phyloP scores from a whole-genome alignment of 345 rosid species.

The Syzygium jambos region DNA sequence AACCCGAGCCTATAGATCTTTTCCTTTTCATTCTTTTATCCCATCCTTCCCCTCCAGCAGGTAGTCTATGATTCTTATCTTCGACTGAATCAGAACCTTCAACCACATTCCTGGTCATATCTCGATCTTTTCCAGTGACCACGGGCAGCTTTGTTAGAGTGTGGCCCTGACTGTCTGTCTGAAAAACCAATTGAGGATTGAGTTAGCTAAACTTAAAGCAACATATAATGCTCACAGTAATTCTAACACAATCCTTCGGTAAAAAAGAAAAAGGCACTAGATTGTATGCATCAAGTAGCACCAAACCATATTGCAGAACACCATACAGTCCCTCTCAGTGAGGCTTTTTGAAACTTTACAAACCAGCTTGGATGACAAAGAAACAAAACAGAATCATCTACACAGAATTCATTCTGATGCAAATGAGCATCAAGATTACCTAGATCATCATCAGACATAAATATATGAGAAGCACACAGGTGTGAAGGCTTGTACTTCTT shows the following conservation, averaged over 20 bases:
- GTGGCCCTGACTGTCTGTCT: slow-evolving; percentile 34
- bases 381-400: neutral
- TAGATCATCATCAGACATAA: neutral
- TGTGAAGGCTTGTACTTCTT: neutral
- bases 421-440: neutral
- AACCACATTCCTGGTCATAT: slow-evolving; percentile 24
- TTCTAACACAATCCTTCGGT: neutral
- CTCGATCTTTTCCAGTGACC: slow-evolving; percentile 36
- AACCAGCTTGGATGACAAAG: neutral
- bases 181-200: neutral
- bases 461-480: neutral
- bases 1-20: slow-evolving; percentile 36
- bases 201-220: neutral
- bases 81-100: slow-evolving; percentile 33
- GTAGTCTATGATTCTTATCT: slow-evolving; percentile 40
- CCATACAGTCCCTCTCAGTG: neutral
- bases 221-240: neutral
- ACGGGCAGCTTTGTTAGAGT: slow-evolving; percentile 19
- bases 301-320: neutral
- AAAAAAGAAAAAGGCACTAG: neutral
- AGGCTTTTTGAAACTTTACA: neutral
- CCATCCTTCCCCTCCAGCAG: slow-evolving; percentile 60
- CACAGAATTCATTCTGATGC: neutral
- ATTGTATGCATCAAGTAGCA: neutral
- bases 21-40: slow-evolving; percentile 47